Evolutionary conservation across 2,329 filamentous ascomycete species (phyloP), one percentile per base, ranked within the genome.

Genomic region (Diaporthe destruens): DNA sequence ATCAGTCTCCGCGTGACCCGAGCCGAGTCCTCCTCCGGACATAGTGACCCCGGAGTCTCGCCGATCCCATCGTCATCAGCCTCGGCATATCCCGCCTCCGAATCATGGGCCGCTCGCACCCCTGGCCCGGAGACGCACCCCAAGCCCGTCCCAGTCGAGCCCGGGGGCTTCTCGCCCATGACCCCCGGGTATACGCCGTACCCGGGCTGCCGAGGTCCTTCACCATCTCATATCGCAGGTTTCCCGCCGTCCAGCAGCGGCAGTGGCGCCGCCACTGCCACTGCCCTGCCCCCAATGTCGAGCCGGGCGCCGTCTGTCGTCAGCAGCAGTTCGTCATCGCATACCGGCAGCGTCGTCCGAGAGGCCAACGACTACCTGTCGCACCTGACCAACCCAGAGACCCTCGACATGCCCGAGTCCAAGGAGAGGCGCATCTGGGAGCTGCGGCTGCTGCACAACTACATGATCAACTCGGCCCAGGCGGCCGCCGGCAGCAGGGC

Each of bases 381-480:
- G n/a, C 56, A 66, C 14, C 72, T 73, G 16, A 71, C 69, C 14
- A 61, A 71, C 59, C 69, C 72, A 9, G 72, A 73, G 23, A 56
- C 71, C 68, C 66, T 80, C 54, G 79, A 79, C 51, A 69, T 81
- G 3, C 81, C 81, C 23, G 82, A 84, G 71, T 78, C 79, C 8
- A 77, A 78, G 9, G 78, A 79, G 74, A 78, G 82, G n/a, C 81
- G 82, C 14, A 51, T 81, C 47, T 82, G 80, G 76, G 82, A 84
- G 76, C 74, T 83, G 69, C 77, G 80, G 11, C 74, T 83, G 49
- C 75, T 84, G 44, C 80, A 82, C 72, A 80, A 82, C 73, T 79
- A 80, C 59, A 78, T 82, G 59, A 74, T 76, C n/a, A 75, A 74
- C 16, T 77, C 81, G 76, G 77, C 74, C 32, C 77, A 78, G 68